Conservation (phyloP, 1,284 basidiomycete genomes). For the Pseudomicrostroma phylloplanum region DNA sequence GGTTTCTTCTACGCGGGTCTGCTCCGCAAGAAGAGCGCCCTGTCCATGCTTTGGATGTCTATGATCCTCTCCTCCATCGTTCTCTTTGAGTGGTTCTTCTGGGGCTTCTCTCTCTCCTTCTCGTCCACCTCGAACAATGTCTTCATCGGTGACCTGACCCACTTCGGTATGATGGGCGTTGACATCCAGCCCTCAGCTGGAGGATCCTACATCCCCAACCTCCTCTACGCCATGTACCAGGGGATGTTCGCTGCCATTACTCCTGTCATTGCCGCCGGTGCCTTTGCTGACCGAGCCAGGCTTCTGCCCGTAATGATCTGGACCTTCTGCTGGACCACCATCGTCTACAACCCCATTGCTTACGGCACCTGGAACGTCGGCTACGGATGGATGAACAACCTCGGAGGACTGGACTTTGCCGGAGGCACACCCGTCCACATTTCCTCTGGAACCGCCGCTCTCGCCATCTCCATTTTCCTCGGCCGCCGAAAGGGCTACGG, state of each 20-base stretch:
- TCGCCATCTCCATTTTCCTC: slow-evolving; percentile 50
- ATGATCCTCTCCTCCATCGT: slow-evolving; percentile 71
- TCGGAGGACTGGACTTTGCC: slow-evolving; percentile 53
- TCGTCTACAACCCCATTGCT: slow-evolving; percentile 64
- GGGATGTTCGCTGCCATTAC: slow-evolving; percentile 74
- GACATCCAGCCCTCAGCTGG: slow-evolving; percentile 64
- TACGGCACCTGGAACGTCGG: slow-evolving; percentile 49
- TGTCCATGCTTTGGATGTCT: slow-evolving; percentile 82
- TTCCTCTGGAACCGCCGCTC: slow-evolving; percentile 50
- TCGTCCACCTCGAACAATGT: slow-evolving; percentile 45
- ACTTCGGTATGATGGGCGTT: slow-evolving; percentile 79
- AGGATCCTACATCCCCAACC: slow-evolving; percentile 60
- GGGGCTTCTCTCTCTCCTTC: slow-evolving; percentile 53
- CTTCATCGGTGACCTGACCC: slow-evolving; percentile 58
- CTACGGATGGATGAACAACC: slow-evolving; percentile 43
- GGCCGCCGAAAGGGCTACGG: slow-evolving; percentile 53
- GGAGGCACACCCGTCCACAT: slow-evolving; percentile 54
- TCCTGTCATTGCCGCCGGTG: slow-evolving; percentile 70
- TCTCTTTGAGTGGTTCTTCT: slow-evolving; percentile 60
- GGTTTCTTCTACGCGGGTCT: slow-evolving; percentile 78
- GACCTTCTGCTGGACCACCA: slow-evolving; percentile 81
- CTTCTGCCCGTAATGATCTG: slow-evolving; percentile 83
- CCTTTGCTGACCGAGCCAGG: slow-evolving; percentile 81
- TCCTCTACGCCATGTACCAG: slow-evolving; percentile 78
- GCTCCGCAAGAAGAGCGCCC: slow-evolving; percentile 76